A percentile compares a stretch with the other conserved stretches of the same genome.
phyloP scores from a whole-genome alignment of 2,329 filamentous ascomycete genomes.

The Neofusicoccum sp. region DNA sequence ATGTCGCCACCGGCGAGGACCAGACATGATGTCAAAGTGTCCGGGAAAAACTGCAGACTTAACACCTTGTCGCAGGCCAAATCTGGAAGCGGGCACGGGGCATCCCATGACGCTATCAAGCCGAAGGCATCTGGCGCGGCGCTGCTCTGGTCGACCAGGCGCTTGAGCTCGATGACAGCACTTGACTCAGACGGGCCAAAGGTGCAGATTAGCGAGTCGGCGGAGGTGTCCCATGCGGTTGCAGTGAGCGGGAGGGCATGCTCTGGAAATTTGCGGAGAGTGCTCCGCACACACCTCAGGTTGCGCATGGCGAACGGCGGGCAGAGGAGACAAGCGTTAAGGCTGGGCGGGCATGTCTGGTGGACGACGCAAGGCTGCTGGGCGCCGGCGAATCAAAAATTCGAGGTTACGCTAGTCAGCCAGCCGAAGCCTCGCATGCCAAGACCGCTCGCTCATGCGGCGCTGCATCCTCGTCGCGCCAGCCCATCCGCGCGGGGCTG shows the following conservation, averaged over 20 bases:
- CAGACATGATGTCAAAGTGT: slow-evolving; percentile 75
- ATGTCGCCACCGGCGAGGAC: slow-evolving; percentile 92
- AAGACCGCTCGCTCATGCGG: slow-evolving; percentile 2
- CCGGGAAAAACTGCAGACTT: slow-evolving; percentile 81
- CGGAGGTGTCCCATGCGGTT: slow-evolving; percentile 81
- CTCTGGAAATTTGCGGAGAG: slow-evolving; percentile 61
- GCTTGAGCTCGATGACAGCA: slow-evolving; percentile 72
- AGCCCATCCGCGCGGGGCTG: background rate
- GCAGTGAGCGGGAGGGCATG: slow-evolving; percentile 66
- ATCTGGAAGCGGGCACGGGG: slow-evolving; percentile 76
- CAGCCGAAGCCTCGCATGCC: slow-evolving; percentile 20
- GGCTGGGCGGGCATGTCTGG: slow-evolving; percentile 24
- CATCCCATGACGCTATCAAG: slow-evolving; percentile 83
- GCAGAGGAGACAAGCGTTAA: slow-evolving; percentile 12
- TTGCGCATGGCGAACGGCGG: slow-evolving; percentile 73
- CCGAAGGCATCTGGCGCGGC: slow-evolving; percentile 34
- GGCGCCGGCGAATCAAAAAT: slow-evolving; percentile 22
- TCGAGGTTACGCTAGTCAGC: slow-evolving; percentile 23
- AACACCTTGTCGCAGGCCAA: slow-evolving; percentile 75
- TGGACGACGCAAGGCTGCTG: background rate
- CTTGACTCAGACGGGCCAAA: slow-evolving; percentile 76
- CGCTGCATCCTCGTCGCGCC: background rate
- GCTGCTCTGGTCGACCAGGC: slow-evolving; percentile 44
- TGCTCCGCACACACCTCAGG: slow-evolving; percentile 75
- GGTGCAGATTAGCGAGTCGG: slow-evolving; percentile 77